Evolutionary conservation across 352 stramenopile species (phyloP).

Genomic region (Aphanomyces invadans): DNA sequence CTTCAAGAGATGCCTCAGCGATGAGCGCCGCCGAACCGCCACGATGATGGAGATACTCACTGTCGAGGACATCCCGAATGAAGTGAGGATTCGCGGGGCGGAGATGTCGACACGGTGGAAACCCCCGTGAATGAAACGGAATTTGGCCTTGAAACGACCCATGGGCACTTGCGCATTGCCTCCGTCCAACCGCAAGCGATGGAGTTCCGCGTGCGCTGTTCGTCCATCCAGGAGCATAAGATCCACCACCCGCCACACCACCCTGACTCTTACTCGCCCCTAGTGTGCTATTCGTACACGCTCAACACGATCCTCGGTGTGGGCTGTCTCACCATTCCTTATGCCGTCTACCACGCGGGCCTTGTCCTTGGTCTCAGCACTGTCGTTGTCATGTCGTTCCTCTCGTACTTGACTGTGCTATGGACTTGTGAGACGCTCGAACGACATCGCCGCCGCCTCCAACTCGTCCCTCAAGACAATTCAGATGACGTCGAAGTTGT

Average conservation of each 20-base stretch:
- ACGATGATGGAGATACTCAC: too few relatives aligned
- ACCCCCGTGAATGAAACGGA: background rate
- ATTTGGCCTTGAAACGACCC: too few relatives aligned
- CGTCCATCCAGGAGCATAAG: background rate
- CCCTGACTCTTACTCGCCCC: constrained; percentile 19
- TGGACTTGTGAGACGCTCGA: constrained; percentile 7
- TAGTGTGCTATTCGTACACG: constrained; percentile 32
- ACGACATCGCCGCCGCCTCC: background rate
- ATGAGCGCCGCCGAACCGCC: too few relatives aligned
- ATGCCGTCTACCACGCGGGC: constrained; percentile 32
- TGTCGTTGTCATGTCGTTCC: constrained; percentile 27
- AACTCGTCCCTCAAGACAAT: background rate
- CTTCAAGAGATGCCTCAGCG: too few relatives aligned
- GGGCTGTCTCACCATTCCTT: constrained; percentile 36
- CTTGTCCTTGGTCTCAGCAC: constrained; percentile 29
- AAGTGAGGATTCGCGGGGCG: too few relatives aligned
- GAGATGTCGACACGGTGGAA: background rate
- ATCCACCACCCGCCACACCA: background rate
- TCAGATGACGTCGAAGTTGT: background rate
- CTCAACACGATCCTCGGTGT: constrained; percentile 47
- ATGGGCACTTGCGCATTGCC: background rate
- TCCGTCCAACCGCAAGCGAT: background rate
- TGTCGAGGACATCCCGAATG: too few relatives aligned
- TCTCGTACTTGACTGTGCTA: constrained; percentile 15
- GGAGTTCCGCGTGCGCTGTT: background rate